Evolutionary conservation across 768 basidiomycete genomes (phyloP).

Genomic region (Kwoniella newhampshirensis): DNA sequence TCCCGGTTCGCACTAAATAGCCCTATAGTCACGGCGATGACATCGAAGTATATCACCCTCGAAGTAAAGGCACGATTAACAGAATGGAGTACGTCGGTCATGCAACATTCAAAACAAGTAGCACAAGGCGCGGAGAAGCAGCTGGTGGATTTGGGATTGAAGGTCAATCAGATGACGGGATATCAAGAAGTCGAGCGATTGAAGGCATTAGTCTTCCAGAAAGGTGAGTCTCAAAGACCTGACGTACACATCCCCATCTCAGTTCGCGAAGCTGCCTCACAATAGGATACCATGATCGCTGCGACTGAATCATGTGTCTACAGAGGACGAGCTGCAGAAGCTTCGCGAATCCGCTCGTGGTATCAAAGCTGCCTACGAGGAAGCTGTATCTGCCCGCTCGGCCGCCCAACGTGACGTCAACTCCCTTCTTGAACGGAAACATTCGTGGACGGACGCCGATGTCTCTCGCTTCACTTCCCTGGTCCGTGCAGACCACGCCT

Average conservation of each 20-base stretch:
- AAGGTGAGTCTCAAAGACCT: constrained; percentile 63
- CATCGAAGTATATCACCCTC: constrained; percentile 2
- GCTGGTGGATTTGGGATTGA: constrained; percentile 71
- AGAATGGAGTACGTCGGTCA: constrained; percentile 34
- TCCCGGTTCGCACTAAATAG: neutral
- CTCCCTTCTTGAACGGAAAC: constrained; percentile 89
- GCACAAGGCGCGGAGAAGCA: constrained; percentile 55
- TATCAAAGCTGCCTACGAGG: constrained; percentile 74
- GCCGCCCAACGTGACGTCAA: constrained; percentile 93
- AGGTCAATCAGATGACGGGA: constrained; percentile 84
- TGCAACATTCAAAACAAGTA: constrained; percentile 66
- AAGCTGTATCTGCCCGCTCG: constrained; percentile 75
- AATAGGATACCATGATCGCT: neutral
- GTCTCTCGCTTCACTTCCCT: constrained; percentile 83
- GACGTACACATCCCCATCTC: neutral
- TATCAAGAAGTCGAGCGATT: constrained; percentile 79
- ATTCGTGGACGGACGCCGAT: constrained; percentile 84
- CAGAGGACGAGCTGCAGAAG: constrained; percentile 72
- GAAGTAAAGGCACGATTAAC: constrained; percentile 8
- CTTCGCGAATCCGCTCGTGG: constrained; percentile 67
- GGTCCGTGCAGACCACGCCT: constrained; percentile 83
- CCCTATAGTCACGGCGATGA: neutral
- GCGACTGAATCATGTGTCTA: constrained; percentile 22
- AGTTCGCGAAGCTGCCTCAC: neutral
- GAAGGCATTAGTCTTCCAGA: constrained; percentile 64